Evolutionary conservation across 257 asterid genomes (phyloP).

Genomic region (Rhazya stricta): DNA sequence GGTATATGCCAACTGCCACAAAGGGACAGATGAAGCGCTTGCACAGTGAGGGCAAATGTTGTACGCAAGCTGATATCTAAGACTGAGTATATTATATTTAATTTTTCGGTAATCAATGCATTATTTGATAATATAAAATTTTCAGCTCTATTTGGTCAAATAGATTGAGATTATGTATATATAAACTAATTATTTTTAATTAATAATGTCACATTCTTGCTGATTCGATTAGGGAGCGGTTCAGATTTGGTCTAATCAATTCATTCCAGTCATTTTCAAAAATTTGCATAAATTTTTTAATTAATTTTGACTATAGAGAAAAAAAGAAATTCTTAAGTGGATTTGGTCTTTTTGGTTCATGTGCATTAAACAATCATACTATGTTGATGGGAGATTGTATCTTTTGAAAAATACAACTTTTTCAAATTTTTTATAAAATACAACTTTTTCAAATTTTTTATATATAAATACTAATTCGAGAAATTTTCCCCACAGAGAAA

Average conservation of each 20-base stretch:
- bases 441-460: no score
- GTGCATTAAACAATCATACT: not conserved
- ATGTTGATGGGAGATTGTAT: no score
- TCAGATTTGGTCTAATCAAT: conserved; percentile 6
- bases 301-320: no score
- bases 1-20: not conserved
- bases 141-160: not conserved
- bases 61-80: not conserved
- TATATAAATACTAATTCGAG: no score
- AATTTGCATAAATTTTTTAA: no score
- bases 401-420: no score
- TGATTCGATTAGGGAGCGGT: not conserved
- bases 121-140: not conserved
- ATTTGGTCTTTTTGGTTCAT: no score
- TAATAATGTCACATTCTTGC: not conserved
- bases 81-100: not conserved
- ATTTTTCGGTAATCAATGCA: not conserved
- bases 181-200: not conserved
- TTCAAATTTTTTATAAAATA: no score
- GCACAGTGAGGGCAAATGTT: no score
- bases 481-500: no score
- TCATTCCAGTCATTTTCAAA: no score
- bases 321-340: no score
- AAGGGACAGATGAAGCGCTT: not conserved
- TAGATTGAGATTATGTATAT: not conserved